Evolutionary conservation across 768 basidiomycete species (phyloP).

Genomic region (Sporobolomyces phaffii): DNA sequence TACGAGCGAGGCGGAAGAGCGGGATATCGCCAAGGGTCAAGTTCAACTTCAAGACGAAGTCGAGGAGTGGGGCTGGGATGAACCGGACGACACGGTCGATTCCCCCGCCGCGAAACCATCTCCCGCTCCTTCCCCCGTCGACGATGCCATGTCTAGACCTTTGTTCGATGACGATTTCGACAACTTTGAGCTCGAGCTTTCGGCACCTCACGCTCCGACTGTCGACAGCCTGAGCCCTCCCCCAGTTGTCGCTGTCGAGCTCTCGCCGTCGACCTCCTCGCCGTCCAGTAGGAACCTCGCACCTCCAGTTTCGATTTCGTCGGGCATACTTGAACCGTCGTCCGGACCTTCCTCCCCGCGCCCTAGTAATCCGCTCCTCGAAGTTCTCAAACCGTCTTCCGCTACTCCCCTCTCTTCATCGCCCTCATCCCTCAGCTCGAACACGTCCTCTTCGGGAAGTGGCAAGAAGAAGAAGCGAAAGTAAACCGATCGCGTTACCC

Average conservation of each 20-base stretch:
- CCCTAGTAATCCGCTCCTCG: conserved; percentile 1
- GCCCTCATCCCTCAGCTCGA: not conserved
- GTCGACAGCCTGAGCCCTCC: not conserved
- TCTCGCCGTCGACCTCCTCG: not conserved
- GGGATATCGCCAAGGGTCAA: not conserved
- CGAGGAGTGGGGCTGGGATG: conserved; percentile 29
- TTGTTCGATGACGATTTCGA: conserved; percentile 36
- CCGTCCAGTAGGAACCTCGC: not conserved
- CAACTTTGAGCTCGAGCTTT: conserved; percentile 25
- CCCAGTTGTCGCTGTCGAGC: not conserved
- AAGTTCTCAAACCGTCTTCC: not conserved
- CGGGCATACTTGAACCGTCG: not conserved
- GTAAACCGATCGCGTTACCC: too few species aligned
- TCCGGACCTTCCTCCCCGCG: not conserved
- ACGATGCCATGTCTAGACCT: not conserved
- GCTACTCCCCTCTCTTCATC: not conserved
- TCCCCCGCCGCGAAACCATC: not conserved
- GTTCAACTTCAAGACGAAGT: not conserved
- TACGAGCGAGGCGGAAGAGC: conserved; percentile 26
- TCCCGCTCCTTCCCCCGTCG: not conserved
- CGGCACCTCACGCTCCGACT: not conserved
- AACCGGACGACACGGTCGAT: not conserved
- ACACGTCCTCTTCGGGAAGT: not conserved
- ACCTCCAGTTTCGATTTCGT: not conserved
- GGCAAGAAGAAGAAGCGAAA: conserved; percentile 23